Evolutionary conservation across 2,329 filamentous ascomycete species (phyloP).

Genomic region (Pseudogymnoascus verrucosus): DNA sequence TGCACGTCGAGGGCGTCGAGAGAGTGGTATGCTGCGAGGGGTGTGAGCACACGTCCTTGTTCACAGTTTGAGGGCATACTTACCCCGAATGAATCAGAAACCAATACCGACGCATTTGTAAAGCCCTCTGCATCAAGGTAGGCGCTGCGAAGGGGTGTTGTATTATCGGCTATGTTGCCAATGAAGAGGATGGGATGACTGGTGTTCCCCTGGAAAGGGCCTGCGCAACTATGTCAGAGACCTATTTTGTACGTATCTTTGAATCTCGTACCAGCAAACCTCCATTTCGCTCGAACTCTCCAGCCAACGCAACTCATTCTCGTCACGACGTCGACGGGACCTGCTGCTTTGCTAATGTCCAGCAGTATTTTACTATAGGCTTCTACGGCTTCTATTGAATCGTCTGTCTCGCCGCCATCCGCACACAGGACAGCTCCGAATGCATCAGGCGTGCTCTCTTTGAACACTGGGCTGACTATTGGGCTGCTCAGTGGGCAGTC

Average conservation of each 20-base stretch:
- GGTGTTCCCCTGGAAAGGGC: conserved; percentile 28
- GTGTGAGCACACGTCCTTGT: neutral
- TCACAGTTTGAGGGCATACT: conserved; percentile 17
- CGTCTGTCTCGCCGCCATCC: conserved; percentile 19
- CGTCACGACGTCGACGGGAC: conserved; percentile 35
- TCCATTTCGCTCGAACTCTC: conserved; percentile 25
- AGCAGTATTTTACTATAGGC: conserved; percentile 19
- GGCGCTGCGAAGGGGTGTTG: conserved; percentile 28
- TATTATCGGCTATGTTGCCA: conserved; percentile 30
- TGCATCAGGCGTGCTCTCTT: conserved; percentile 20
- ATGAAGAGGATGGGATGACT: conserved; percentile 31
- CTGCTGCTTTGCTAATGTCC: conserved; percentile 34
- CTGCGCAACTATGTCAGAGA: conserved; percentile 14
- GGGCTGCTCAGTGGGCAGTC: conserved; percentile 12
- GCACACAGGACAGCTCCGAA: conserved; percentile 24
- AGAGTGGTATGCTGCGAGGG: conserved; percentile 39
- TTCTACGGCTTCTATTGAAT: conserved; percentile 19
- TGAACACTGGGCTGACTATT: conserved; percentile 23
- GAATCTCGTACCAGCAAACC: conserved; percentile 18
- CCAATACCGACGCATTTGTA: conserved; percentile 37
- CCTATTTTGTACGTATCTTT: too few species aligned
- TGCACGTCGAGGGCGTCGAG: conserved; percentile 30
- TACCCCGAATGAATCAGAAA: conserved; percentile 45
- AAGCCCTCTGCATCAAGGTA: conserved; percentile 31
- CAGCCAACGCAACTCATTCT: conserved; percentile 30